These are phyloP conservation scores for Skeletonema costatum DNA, from an alignment of 108 stramenopile genomes.

Conservation along the genomic window DNA sequence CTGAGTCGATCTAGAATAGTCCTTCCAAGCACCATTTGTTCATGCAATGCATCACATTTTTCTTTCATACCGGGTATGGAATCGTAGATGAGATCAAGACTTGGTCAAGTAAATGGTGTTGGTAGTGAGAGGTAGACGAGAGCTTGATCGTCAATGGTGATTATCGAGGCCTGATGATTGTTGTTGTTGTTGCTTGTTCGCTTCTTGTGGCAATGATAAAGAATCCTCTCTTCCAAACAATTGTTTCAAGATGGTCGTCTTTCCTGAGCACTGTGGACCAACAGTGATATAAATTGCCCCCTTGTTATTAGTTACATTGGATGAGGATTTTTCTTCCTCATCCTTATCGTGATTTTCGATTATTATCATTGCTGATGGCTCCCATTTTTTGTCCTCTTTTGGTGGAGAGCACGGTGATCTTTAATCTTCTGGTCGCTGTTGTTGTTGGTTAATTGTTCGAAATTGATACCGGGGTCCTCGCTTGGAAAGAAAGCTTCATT, in stretches of 20 bases:
- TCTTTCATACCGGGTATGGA: neutral
- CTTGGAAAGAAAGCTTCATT: conserved; percentile 1
- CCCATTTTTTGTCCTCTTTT: neutral
- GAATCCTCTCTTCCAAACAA: conserved; percentile 23
- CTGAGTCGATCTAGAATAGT: conserved; percentile 48
- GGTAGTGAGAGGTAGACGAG: conserved; percentile 69
- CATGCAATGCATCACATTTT: conserved; percentile 4
- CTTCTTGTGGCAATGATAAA: neutral
- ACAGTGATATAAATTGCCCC: conserved; percentile 80
- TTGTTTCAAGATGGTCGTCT: conserved; percentile 61
- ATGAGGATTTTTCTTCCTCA: neutral
- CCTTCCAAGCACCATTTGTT: conserved; percentile 33
- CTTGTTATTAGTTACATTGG: conserved; percentile 1
- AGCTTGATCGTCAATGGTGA: conserved; percentile 78
- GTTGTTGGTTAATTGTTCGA: neutral
- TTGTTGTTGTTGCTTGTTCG: neutral
- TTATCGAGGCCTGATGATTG: conserved; percentile 43
- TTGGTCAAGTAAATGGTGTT: conserved; percentile 47
- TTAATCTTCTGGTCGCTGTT: neutral
- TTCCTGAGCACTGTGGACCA: conserved; percentile 80
- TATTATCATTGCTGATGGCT: neutral
- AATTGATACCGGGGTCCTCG: neutral
- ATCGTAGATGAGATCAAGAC: conserved; percentile 31
- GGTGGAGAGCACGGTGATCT: neutral
- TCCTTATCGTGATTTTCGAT: neutral